Evolutionary conservation across 2,329 filamentous ascomycete genomes (phyloP).

Genomic region (Fusarium proliferatum): DNA sequence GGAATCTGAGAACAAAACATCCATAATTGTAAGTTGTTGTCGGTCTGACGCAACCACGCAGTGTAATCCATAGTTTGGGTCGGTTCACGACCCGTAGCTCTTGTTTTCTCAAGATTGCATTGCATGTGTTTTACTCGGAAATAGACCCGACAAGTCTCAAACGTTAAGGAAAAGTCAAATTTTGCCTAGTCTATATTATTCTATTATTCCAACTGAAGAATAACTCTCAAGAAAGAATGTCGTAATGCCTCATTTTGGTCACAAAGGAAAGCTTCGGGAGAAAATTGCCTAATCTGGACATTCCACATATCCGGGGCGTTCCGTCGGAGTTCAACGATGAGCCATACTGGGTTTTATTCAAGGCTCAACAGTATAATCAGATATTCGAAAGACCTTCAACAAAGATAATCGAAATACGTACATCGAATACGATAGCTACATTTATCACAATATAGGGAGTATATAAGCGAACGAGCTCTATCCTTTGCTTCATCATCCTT

Average conservation of each 20-base stretch:
- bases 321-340: neutral
- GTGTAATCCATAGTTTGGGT: neutral
- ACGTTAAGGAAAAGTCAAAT: neutral
- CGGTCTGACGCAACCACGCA: neutral
- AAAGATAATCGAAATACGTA: neutral
- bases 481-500: neutral
- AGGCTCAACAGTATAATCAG: neutral
- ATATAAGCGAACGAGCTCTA: neutral
- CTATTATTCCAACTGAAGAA: neutral
- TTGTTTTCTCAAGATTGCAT: neutral
- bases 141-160: neutral
- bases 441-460: neutral
- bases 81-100: slow-evolving; percentile 3
- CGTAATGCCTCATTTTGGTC: neutral
- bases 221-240: neutral
- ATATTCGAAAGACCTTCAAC: neutral
- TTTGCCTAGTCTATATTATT: neutral
- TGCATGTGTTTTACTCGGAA: neutral
- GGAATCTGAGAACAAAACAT: neutral
- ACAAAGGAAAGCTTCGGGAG: neutral
- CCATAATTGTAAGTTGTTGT: neutral
- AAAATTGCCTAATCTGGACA: slow-evolving; percentile 8
- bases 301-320: neutral
- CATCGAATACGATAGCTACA: neutral
- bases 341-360: neutral